phyloP scores from a whole-genome alignment of 176 grass and related monocot genomes.

The Dactylis glomerata region DNA sequence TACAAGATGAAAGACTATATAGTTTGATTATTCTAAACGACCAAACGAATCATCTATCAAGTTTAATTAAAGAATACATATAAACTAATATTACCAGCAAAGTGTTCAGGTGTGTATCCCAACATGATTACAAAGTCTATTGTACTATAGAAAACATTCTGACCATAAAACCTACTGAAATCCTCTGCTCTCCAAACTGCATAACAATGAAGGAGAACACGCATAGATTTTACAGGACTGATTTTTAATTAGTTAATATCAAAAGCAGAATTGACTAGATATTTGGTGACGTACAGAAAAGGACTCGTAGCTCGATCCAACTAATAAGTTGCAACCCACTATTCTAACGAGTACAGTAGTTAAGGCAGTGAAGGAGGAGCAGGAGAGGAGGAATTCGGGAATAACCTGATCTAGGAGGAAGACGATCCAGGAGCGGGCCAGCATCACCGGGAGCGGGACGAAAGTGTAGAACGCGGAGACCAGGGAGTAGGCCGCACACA shows the following conservation, averaged over 20 bases:
- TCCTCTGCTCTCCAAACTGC: neutral
- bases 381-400: neutral
- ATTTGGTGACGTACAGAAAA: neutral
- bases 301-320: neutral
- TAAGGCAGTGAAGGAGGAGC: neutral
- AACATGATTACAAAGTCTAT: too few species aligned
- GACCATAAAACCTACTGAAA: neutral
- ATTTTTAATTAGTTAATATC: neutral
- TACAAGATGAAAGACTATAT: too few species aligned
- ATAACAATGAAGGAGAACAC: neutral
- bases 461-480: slow-evolving; percentile 62
- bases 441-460: slow-evolving; percentile 44
- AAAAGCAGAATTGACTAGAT: neutral
- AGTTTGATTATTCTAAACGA: too few species aligned
- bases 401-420: slow-evolving; percentile 90
- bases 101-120: too few species aligned
- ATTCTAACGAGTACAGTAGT: neutral
- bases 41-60: too few species aligned
- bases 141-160: too few species aligned
- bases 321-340: neutral
- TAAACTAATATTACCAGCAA: too few species aligned
- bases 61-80: too few species aligned
- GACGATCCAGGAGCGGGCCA: slow-evolving; percentile 63
- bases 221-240: neutral
- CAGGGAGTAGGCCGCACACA: slow-evolving; percentile 84